A percentile compares a stretch with the other conserved stretches of the same genome.
phyloP scores from a whole-genome alignment of 805 yeast species.

The Wickerhamomyces canadensis region DNA sequence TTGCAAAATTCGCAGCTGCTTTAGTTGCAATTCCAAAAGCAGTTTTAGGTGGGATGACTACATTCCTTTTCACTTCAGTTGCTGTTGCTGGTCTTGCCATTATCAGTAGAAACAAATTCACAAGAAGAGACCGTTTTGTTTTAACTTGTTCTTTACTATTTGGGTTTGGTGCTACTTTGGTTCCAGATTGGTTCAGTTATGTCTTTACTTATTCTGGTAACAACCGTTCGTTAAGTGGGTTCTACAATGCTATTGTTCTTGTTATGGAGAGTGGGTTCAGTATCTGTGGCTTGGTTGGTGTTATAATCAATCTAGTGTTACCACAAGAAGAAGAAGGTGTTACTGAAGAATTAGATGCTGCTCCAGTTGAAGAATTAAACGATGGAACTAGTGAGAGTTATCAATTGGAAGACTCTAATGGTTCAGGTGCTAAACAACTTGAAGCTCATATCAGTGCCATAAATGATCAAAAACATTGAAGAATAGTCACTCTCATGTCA shows the following conservation, averaged over 20 bases:
- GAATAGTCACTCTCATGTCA: too few relatives aligned
- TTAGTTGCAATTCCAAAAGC: slow-evolving; percentile 76
- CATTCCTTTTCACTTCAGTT: slow-evolving; percentile 70
- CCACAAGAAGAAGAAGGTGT: slow-evolving; percentile 50
- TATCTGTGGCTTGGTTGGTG: slow-evolving; percentile 58
- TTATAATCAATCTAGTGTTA: slow-evolving; percentile 53
- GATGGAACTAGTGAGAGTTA: too few relatives aligned
- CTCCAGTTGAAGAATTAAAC: too few relatives aligned
- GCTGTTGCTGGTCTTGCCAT: slow-evolving; percentile 71
- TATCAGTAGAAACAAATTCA: slow-evolving; percentile 45
- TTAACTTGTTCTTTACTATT: slow-evolving; percentile 59
- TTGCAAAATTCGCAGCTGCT: slow-evolving; percentile 82
- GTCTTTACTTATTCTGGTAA: slow-evolving; percentile 64
- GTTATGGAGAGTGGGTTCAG: slow-evolving; percentile 75
- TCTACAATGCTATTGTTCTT: slow-evolving; percentile 60
- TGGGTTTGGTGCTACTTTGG: slow-evolving; percentile 64
- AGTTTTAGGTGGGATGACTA: slow-evolving; percentile 85
- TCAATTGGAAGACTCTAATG: too few relatives aligned
- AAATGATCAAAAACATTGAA: too few relatives aligned
- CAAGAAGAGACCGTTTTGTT: slow-evolving; percentile 70
- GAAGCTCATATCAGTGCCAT: too few relatives aligned
- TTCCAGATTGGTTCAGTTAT: slow-evolving; percentile 56
- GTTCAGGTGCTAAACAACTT: too few relatives aligned
- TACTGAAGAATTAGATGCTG: too few relatives aligned
- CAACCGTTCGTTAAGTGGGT: slow-evolving; percentile 52